Evolutionary conservation across 1,284 basidiomycete genomes (phyloP).

Genomic region (Inonotus obliquus): DNA sequence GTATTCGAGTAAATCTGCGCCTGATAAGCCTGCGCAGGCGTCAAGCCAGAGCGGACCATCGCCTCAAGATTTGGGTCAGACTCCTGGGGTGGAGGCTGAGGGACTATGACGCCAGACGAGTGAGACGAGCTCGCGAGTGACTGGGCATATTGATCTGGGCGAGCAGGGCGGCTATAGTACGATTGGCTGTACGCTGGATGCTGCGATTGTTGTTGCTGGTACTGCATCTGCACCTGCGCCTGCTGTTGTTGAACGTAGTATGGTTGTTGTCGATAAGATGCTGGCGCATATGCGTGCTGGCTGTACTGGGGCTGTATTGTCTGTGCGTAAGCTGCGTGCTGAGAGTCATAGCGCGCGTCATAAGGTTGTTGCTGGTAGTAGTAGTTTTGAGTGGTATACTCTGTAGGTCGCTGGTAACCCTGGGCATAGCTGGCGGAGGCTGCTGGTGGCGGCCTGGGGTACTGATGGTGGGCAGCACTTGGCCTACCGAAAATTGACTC

Average conservation of each 20-base stretch:
- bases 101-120: conserved; percentile 42
- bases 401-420: conserved; percentile 7
- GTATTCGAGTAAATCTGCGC: conserved; percentile 58
- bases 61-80: conserved; percentile 47
- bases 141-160: conserved; percentile 36
- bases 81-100: conserved; percentile 42
- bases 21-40: conserved; percentile 76
- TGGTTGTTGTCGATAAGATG: conserved; percentile 19
- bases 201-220: conserved; percentile 14
- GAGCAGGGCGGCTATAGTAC: conserved; percentile 28
- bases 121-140: conserved; percentile 45
- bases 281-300: conserved; percentile 20
- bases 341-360: conserved; percentile 14
- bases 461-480: conserved; percentile 50
- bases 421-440: conserved; percentile 8
- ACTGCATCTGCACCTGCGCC: conserved; percentile 13
- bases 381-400: conserved; percentile 13
- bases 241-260: conserved; percentile 18
- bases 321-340: conserved; percentile 15
- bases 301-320: conserved; percentile 6
- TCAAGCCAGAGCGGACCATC: conserved; percentile 49
- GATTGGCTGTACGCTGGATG: conserved; percentile 14
- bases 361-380: conserved; percentile 19
- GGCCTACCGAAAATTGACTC: conserved; percentile 81
- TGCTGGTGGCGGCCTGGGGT: conserved; percentile 21